phyloP scores from a whole-genome alignment of 163 green algal species.

The Scenedesmus sp. region DNA sequence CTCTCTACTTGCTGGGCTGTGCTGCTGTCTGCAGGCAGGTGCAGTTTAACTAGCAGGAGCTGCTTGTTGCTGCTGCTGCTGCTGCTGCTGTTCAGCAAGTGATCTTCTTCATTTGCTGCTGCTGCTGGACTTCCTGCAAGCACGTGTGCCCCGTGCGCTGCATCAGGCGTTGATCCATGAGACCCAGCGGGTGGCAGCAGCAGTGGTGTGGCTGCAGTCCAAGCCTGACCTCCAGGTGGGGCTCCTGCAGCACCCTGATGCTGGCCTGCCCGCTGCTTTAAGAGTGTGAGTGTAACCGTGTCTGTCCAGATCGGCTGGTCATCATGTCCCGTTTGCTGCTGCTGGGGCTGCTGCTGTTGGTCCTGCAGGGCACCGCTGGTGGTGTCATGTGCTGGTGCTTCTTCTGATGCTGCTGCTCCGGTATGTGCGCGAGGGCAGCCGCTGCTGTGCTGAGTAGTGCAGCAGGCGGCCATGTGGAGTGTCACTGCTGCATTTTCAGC shows the following conservation, averaged over 20 bases:
- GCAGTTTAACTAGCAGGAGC: background rate
- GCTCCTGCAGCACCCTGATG: background rate
- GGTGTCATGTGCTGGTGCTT: background rate
- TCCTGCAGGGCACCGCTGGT: background rate
- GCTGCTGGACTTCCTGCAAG: background rate
- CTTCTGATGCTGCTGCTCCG: background rate
- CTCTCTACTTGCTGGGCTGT: background rate
- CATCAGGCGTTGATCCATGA: background rate
- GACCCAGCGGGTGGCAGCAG: background rate
- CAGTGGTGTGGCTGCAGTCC: background rate
- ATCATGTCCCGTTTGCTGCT: background rate
- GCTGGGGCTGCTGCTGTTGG: background rate
- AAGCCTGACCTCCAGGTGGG: background rate
- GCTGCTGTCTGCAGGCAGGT: background rate
- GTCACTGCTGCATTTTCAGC: background rate
- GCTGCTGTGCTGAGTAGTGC: background rate
- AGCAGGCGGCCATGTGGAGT: background rate
- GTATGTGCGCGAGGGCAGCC: too few relatives aligned
- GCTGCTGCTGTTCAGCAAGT: background rate
- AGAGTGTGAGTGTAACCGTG: background rate
- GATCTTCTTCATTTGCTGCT: background rate
- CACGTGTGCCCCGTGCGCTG: background rate
- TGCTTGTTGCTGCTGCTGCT: background rate
- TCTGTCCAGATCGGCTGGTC: background rate
- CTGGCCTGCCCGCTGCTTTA: background rate